Evolutionary conservation across 345 rosid genomes (phyloP), one percentile per base, ranked within the genome.

Genomic region (Psidium guajava): DNA sequence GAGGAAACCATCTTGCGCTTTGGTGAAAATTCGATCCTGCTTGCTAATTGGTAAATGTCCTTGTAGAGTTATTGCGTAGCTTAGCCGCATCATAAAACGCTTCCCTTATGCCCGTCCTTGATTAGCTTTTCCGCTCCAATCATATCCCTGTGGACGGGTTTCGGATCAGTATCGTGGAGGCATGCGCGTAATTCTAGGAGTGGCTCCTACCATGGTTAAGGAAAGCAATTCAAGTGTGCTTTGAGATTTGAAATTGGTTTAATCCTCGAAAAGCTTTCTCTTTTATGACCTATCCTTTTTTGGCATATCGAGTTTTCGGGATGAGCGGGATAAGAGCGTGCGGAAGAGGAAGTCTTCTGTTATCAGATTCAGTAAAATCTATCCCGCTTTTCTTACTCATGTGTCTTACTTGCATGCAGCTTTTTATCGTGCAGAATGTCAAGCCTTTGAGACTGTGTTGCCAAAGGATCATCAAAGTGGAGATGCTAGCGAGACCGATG

Each of bases 341-440:
- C 53, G 83, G 44, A 32, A 27, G 84, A 82, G 58, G 24, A 52
- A 54, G 61, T 36, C 42, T 54, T 28, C 47, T 52, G 61, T 53
- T 54, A 20, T 32, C 3, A n/a, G 55, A 14, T 81, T 81, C 18
- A 0, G 56, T 4, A 51, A 18, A 10, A 7, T 0, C 25, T 22
- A 53, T 24, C 61, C 16, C 28, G 25, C 42, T 0, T 82, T 54
- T 27, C 59, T 51, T 51, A 40, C 61, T 82, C 1, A 10, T 20
- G 84, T 82, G 6, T 61, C 44, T 49, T 27, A 54, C 32, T 87
- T 75, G 56, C 84, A 40, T 89, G 88, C 93, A 91, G 97, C 61
- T 90, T 86, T 86, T 84, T 32, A 92, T 25, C 55, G 20, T 83
- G 86, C 57, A 6, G 89, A 80, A 56, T 86, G 85, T 55, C 86